Percentiles rank a stretch among this genome's conserved stretches.
Conservation (phyloP, 2,329 filamentous ascomycete species). For the Calonectria hongkongensis region DNA sequence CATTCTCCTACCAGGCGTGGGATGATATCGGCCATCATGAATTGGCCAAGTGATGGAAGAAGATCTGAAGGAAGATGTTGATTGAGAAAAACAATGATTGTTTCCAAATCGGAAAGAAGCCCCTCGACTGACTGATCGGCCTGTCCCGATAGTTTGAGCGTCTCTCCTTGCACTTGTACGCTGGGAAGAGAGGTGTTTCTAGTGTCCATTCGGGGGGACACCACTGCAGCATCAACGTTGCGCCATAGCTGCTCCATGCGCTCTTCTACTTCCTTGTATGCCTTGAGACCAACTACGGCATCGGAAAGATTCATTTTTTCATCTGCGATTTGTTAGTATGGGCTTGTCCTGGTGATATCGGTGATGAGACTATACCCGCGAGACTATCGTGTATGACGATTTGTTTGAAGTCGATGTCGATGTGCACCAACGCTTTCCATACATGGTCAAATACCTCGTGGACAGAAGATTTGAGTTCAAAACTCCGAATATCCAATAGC, state of each 20-base stretch:
- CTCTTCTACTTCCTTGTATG: constrained; percentile 77
- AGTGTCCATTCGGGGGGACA: constrained; percentile 74
- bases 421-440: constrained; percentile 81
- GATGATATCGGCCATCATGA: constrained; percentile 82
- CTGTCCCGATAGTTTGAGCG: constrained; percentile 65
- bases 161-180: constrained; percentile 65
- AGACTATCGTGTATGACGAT: constrained; percentile 74
- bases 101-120: constrained; percentile 73
- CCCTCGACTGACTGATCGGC: constrained; percentile 68
- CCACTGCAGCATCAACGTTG: constrained; percentile 76
- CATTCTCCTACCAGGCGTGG: constrained; percentile 82
- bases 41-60: constrained; percentile 76
- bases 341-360: background rate
- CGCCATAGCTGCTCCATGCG: constrained; percentile 77
- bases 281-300: constrained; percentile 73
- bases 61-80: constrained; percentile 72
- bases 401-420: constrained; percentile 74
- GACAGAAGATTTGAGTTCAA: constrained; percentile 79
- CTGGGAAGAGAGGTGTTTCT: constrained; percentile 59
- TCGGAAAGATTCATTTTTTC: constrained; percentile 72
- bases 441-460: constrained; percentile 79
- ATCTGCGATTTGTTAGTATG: constrained; percentile 59
- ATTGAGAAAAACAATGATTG: constrained; percentile 71
- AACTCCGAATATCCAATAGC: constrained; percentile 79
- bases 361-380: constrained; percentile 64